Conservation (phyloP, 2,329 filamentous ascomycete genomes). For the Aspergillus alliaceus region DNA sequence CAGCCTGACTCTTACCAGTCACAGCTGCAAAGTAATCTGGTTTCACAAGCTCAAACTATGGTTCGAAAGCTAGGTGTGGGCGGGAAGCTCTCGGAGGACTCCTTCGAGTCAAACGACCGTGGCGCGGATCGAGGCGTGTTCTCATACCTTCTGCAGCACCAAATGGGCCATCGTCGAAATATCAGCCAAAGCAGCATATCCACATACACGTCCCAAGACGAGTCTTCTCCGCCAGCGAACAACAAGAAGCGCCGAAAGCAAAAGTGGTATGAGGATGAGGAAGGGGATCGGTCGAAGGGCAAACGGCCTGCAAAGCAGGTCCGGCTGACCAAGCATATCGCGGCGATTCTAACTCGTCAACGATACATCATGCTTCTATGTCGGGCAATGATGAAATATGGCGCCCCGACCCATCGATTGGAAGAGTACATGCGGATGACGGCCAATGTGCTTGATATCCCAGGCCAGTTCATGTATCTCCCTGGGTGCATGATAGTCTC, state of each 20-base stretch:
- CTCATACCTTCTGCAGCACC: neutral
- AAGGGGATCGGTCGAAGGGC: slow-evolving; percentile 31
- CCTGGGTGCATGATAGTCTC: slow-evolving; percentile 54
- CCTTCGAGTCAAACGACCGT: neutral
- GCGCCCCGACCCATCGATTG: slow-evolving; percentile 29
- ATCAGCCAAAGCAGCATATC: neutral
- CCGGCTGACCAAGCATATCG: slow-evolving; percentile 59
- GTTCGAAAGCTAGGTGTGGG: neutral
- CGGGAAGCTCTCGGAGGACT: neutral
- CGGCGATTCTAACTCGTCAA: slow-evolving; percentile 63
- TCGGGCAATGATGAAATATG: slow-evolving; percentile 30
- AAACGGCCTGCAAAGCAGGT: slow-evolving; percentile 40
- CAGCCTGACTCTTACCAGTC: neutral
- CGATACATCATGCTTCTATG: slow-evolving; percentile 32
- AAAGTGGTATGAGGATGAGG: slow-evolving; percentile 14
- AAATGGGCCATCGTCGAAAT: neutral
- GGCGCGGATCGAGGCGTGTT: neutral
- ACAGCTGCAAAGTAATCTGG: neutral
- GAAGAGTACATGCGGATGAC: slow-evolving; percentile 90
- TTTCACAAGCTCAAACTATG: neutral
- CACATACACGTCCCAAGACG: neutral
- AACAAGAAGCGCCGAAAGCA: slow-evolving; percentile 7
- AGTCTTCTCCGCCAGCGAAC: neutral
- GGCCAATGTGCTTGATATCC: slow-evolving; percentile 78
- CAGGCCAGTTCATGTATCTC: slow-evolving; percentile 84